Conservation (phyloP, 345 rosid genomes). For the Bruguiera gymnorhiza region DNA sequence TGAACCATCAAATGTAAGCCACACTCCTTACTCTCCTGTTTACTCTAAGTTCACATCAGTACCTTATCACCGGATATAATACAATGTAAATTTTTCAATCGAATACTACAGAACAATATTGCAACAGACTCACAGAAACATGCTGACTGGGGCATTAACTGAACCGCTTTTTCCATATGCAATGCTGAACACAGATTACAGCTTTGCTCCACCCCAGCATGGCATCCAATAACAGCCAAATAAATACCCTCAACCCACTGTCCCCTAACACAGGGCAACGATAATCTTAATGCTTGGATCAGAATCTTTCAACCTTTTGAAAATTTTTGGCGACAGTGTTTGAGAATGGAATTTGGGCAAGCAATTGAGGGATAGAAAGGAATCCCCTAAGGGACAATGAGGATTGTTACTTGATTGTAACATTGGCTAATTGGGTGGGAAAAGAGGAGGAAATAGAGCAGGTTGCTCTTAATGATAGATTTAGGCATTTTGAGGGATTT, state of each 20-base stretch:
- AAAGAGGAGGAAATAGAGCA: slow-evolving; percentile 7
- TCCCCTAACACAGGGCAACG: slow-evolving; percentile 12
- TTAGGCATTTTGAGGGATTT: slow-evolving; percentile 2
- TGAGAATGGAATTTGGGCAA: background rate
- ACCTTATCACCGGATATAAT: background rate
- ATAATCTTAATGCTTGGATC: slow-evolving; percentile 22
- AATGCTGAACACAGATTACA: slow-evolving; percentile 25
- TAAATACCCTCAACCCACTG: slow-evolving; percentile 7
- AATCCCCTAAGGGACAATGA: slow-evolving; percentile 8
- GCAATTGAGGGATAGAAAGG: too few species aligned
- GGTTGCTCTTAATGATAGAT: slow-evolving; percentile 3
- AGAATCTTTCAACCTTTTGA: slow-evolving; percentile 22
- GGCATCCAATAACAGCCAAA: slow-evolving; percentile 11
- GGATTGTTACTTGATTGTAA: slow-evolving; percentile 19
- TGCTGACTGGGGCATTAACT: background rate
- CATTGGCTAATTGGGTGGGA: slow-evolving; percentile 14
- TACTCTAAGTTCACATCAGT: too few species aligned
- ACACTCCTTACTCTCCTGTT: too few species aligned
- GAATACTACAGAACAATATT: background rate
- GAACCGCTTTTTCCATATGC: slow-evolving; percentile 15
- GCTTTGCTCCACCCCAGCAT: slow-evolving; percentile 12
- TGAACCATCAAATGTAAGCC: too few species aligned
- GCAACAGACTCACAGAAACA: slow-evolving; percentile 17
- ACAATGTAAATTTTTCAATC: background rate
- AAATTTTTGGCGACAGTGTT: slow-evolving; percentile 13